These are phyloP conservation scores for Camellia sinensis DNA, from an alignment of 148 eudicot species.

Conservation along the genomic window DNA sequence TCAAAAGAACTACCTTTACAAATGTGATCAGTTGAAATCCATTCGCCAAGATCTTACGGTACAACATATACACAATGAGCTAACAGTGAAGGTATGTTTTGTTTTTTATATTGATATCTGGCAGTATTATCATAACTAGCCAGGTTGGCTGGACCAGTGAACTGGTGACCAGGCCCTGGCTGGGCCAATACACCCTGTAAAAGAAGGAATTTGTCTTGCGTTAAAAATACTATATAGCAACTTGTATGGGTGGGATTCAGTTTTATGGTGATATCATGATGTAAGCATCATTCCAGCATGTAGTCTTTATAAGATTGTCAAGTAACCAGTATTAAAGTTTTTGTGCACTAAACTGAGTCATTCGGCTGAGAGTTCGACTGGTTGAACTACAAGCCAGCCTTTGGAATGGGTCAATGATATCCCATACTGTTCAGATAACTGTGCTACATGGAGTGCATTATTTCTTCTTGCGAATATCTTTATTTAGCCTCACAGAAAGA, in stretches of 20 bases:
- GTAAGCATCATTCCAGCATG: neutral
- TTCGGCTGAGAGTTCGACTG: neutral
- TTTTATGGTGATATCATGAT: neutral
- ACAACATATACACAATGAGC: conserved; percentile 85
- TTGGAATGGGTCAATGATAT: neutral
- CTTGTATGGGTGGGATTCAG: neutral
- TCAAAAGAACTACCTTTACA: conserved; percentile 77
- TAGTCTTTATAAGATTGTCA: neutral
- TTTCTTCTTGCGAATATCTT: neutral
- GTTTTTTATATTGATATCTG: conserved; percentile 2
- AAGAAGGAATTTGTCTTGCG: neutral
- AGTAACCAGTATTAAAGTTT: neutral
- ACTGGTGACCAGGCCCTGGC: conserved; percentile 10
- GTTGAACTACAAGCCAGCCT: neutral
- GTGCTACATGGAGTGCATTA: neutral
- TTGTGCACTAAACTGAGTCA: neutral
- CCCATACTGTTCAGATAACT: neutral
- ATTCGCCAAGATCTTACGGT: conserved; percentile 98
- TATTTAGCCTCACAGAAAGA: neutral
- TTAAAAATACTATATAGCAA: neutral
- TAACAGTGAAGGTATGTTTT: conserved; percentile 78
- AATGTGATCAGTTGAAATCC: conserved; percentile 95
- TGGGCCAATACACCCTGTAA: neutral
- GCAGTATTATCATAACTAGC: neutral
- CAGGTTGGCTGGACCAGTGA: conserved; percentile 7